phyloP scores from a whole-genome alignment of 129 eudicot genomes.

The Flaveria sonorensis region DNA sequence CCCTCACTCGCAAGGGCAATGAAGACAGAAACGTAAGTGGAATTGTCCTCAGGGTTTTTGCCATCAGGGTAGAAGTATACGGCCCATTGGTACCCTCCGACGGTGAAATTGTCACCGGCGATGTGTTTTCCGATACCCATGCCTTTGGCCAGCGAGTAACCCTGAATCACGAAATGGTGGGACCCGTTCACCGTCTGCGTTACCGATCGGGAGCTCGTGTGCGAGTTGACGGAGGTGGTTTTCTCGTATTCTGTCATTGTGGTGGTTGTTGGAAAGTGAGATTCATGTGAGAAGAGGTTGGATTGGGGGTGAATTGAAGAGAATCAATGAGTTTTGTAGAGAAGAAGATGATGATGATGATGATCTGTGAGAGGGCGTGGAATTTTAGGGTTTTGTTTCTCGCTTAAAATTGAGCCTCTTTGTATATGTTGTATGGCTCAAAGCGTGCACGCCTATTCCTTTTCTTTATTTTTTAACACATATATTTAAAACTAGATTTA shows the following conservation, averaged over 20 bases:
- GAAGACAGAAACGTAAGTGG: conserved; percentile 76
- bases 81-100: conserved; percentile 94
- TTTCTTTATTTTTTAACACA: too few relatives aligned
- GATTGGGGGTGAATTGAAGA: neutral
- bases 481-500: too few relatives aligned
- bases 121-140: conserved; percentile 90
- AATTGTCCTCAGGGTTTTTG: conserved; percentile 82
- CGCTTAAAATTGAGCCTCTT: too few relatives aligned
- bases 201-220: conserved; percentile 68
- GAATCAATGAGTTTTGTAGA: too few relatives aligned
- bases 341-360: too few relatives aligned
- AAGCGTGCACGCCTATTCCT: too few relatives aligned
- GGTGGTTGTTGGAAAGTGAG: neutral
- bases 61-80: conserved; percentile 87
- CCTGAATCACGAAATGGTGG: conserved; percentile 74
- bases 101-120: conserved; percentile 81
- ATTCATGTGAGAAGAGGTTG: conserved; percentile 26
- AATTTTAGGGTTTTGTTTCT: too few relatives aligned
- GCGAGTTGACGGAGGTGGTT: conserved; percentile 41
- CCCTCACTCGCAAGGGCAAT: conserved; percentile 90
- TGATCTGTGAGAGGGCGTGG: too few relatives aligned
- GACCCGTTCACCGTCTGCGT: conserved; percentile 84
- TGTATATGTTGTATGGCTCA: too few relatives aligned
- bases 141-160: conserved; percentile 82
- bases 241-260: conserved; percentile 35